These are phyloP conservation scores for Fusarium irregulare DNA, from an alignment of 2,329 filamentous ascomycete species.

Conservation along the genomic window DNA sequence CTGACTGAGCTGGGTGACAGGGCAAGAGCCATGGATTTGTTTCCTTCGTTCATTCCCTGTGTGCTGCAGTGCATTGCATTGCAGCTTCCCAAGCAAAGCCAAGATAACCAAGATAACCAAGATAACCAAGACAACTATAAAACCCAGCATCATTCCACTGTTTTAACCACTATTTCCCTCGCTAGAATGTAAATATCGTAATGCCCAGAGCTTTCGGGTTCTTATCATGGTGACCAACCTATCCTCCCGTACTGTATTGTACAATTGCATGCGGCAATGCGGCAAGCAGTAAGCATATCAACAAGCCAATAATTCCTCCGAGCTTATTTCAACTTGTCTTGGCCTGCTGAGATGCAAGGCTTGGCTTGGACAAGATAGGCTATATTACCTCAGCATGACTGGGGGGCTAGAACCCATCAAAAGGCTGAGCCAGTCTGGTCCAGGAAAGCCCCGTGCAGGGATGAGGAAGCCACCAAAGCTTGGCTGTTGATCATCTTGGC, in stretches of 20 bases:
- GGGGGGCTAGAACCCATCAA: slow-evolving; percentile 28
- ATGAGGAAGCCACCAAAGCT: slow-evolving; percentile 30
- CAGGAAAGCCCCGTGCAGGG: slow-evolving; percentile 34
- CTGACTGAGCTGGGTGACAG: neutral
- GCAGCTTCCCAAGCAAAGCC: neutral
- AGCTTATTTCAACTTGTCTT: slow-evolving; percentile 33
- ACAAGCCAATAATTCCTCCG: slow-evolving; percentile 21
- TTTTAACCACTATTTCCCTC: neutral
- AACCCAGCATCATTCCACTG: slow-evolving; percentile 5
- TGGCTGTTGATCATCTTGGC: slow-evolving; percentile 37
- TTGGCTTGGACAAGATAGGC: slow-evolving; percentile 1
- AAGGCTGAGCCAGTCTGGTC: slow-evolving; percentile 27
- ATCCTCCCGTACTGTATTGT: slow-evolving; percentile 16
- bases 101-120: slow-evolving; percentile 16
- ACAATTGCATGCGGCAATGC: slow-evolving; percentile 33
- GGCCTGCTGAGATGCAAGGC: neutral
- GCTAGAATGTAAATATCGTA: slow-evolving; percentile 19
- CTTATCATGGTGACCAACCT: neutral
- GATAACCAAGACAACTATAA: slow-evolving; percentile 3
- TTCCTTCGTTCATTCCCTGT: neutral
- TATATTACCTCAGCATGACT: slow-evolving; percentile 31
- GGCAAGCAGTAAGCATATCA: slow-evolving; percentile 38
- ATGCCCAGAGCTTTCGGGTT: neutral
- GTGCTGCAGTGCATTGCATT: neutral
- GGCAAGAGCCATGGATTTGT: neutral